Evolutionary conservation across 768 basidiomycete species (phyloP).

Genomic region (Termitomyces sp.): DNA sequence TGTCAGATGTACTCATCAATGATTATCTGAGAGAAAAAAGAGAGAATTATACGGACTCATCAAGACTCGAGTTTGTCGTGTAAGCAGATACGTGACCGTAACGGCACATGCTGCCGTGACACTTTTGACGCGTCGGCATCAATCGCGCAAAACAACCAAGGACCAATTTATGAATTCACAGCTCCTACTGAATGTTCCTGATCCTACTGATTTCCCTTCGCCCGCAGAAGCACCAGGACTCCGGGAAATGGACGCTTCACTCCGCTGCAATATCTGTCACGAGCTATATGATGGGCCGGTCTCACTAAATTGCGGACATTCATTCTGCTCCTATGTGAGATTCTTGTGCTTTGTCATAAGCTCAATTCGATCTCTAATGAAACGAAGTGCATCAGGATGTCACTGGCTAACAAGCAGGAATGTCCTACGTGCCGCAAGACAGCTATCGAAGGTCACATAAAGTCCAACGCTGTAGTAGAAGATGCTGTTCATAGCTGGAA

Average conservation of each 20-base stretch:
- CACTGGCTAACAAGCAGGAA: constrained; percentile 51
- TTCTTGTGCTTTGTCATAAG: not conserved
- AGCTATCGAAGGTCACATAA: constrained; percentile 54
- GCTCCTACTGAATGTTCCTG: constrained; percentile 36
- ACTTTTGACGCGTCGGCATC: not conserved
- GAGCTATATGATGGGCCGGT: constrained; percentile 73
- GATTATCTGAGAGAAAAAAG: too few species aligned
- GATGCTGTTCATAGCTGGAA: constrained; percentile 70
- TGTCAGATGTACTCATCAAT: too few species aligned
- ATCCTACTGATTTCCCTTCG: constrained; percentile 70
- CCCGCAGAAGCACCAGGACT: constrained; percentile 42
- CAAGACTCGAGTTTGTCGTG: too few species aligned
- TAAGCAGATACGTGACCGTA: constrained; percentile 21
- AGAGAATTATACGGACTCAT: too few species aligned
- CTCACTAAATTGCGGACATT: constrained; percentile 70
- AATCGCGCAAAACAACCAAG: constrained; percentile 13
- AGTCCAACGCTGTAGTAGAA: constrained; percentile 67
- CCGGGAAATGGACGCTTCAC: constrained; percentile 52
- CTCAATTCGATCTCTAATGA: not conserved
- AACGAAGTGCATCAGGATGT: constrained; percentile 62
- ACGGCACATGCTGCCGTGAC: not conserved
- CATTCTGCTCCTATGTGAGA: constrained; percentile 72
- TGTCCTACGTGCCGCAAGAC: constrained; percentile 68
- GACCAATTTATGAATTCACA: constrained; percentile 7
- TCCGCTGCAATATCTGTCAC: constrained; percentile 73